Base-by-base conservation (phyloP, 345 rosid species). In the Lenwebbia sp. region DNA sequence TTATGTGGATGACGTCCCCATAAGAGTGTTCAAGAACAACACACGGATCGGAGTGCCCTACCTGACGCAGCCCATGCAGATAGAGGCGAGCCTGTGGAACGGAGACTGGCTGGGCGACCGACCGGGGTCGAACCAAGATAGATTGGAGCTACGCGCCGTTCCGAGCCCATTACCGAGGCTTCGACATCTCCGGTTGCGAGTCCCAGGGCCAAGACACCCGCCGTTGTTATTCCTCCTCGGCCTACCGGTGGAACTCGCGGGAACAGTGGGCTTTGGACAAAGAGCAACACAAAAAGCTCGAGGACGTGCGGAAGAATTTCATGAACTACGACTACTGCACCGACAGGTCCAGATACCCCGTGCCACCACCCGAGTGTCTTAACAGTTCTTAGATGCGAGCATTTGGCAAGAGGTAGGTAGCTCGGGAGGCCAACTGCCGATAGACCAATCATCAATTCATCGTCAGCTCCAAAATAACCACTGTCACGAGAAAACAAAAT, bases 11-110 rank as follows among this genome's bases (percentile, higher is more conserved):
- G 76, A 88, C 15, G 84, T 86, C 65, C 98, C 99, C 47, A 94
- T 94, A 83, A 92, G 98, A 84, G 96, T 95, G n/a, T 92, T 89
- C 92, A 91, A 91, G 89, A 96, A 95, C 91, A 84, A 90, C 15
- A 60, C 70, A 83, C 82, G 7, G 44, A 40, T 23, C 0, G 94
- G 94, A 33, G 93, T 92, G 30, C 85, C 83, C 52, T 96, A 93
- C 86, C 95, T 93, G 10, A 84, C 91, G 49, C 65, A 90, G 50
- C 89, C 95, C 33, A 94, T 93, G 98, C 90, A 88, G 53, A 22
- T 94, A 52, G 88, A 87, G 84, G 95, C 88, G 70, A 95, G 95
- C 89, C 47, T 95, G 58, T 96, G 96, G 96, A 86, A 96, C 25
- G 98, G 95, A n/a, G 92, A 91, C n/a, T 0, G 57, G 28, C 13